Evolutionary conservation across 2,329 filamentous ascomycete species (phyloP).

Genomic region (Stenocarpella maydis): DNA sequence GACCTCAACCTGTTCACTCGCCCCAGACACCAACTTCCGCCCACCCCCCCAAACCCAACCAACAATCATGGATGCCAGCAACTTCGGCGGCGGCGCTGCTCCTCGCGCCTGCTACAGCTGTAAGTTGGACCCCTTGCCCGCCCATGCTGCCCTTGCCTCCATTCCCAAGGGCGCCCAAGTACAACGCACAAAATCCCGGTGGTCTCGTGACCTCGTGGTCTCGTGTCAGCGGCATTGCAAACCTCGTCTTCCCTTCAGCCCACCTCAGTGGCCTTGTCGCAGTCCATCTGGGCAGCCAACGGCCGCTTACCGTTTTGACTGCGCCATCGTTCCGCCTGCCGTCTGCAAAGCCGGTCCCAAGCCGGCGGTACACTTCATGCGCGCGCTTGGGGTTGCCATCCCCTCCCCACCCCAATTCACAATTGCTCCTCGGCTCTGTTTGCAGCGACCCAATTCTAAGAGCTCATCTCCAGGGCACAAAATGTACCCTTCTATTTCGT

Average conservation of each 20-base stretch:
- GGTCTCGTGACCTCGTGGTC: constrained; percentile 1
- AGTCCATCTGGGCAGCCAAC: background rate
- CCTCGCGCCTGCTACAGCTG: constrained; percentile 59
- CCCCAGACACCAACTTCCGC: constrained; percentile 16
- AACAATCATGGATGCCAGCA: constrained; percentile 47
- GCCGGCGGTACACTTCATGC: background rate
- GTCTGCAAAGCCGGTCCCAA: background rate
- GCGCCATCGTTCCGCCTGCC: background rate
- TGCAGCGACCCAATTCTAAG: constrained; percentile 36
- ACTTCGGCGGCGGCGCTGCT: constrained; percentile 39
- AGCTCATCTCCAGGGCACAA: constrained; percentile 33
- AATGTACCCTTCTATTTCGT: constrained; percentile 30
- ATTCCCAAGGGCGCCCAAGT: constrained; percentile 17
- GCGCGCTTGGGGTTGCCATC: background rate
- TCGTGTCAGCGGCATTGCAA: constrained; percentile 1
- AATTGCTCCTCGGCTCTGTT: constrained; percentile 7
- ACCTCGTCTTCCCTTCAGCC: background rate
- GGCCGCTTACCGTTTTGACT: background rate
- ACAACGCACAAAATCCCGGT: constrained; percentile 20
- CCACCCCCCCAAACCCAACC: constrained; percentile 22
- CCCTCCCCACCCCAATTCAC: background rate
- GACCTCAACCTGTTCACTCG: constrained; percentile 23
- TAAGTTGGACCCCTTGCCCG: constrained; percentile 47
- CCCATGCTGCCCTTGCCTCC: constrained; percentile 30
- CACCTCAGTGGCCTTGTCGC: background rate